A percentile compares a stretch with the other conserved stretches of the same genome.
These are phyloP conservation scores for Ceratobasidium sp. DNA, from an alignment of 1,284 basidiomycete species.

Conservation along the genomic window DNA sequence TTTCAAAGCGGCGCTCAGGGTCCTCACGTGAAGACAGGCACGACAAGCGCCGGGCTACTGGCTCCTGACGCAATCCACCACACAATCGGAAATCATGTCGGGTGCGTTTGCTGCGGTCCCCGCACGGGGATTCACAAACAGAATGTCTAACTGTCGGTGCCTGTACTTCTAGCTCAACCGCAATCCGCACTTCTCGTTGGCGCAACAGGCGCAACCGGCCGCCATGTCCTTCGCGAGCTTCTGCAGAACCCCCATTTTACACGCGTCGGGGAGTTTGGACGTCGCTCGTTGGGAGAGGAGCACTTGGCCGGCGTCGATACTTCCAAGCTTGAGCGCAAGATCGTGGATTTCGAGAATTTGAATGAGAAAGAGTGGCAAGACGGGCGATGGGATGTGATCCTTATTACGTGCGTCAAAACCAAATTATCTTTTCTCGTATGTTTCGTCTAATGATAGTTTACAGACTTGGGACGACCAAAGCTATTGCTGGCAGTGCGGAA, in stretches of 20 bases:
- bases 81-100: conserved; percentile 12
- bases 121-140: neutral
- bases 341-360: conserved; percentile 71
- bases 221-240: conserved; percentile 62
- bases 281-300: conserved; percentile 59
- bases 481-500: conserved; percentile 65
- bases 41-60: neutral
- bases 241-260: conserved; percentile 61
- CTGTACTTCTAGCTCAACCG: neutral
- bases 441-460: conserved; percentile 44
- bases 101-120: conserved; percentile 29
- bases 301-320: conserved; percentile 45
- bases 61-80: conserved; percentile 16
- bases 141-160: neutral
- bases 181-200: conserved; percentile 64
- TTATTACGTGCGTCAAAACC: conserved; percentile 48
- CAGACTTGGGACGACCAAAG: conserved; percentile 70
- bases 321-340: conserved; percentile 57
- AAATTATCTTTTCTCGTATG: conserved; percentile 40
- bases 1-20: conserved; percentile 7
- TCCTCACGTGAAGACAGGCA: conserved; percentile 14
- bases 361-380: conserved; percentile 59
- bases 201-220: conserved; percentile 68
- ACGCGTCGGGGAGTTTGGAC: conserved; percentile 69
- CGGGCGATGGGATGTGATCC: conserved; percentile 73